Percentiles rank a stretch among this genome's conserved stretches.
phyloP scores from a whole-genome alignment of 1,284 basidiomycete species.

The Cryptococcus amylolentus region DNA sequence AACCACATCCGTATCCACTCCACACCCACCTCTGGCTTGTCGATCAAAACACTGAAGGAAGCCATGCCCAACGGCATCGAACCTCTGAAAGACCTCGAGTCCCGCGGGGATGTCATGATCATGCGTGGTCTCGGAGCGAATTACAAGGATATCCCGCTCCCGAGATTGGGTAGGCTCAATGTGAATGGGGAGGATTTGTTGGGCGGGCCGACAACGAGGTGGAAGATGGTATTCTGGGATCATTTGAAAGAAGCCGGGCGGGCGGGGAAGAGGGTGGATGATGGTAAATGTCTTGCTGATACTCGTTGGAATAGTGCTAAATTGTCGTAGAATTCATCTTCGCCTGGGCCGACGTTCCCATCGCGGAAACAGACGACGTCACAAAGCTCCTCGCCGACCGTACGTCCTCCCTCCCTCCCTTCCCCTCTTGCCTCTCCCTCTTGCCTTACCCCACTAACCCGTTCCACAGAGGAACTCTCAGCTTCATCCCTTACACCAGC shows the following conservation, averaged over 20 bases:
- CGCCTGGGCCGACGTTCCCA: conserved; percentile 45
- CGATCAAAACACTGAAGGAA: conserved; percentile 33
- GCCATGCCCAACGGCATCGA: conserved; percentile 24
- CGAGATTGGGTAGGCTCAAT: conserved; percentile 41
- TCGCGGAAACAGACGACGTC: conserved; percentile 44
- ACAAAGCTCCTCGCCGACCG: conserved; percentile 42
- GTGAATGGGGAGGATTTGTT: conserved; percentile 30
- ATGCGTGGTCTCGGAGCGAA: conserved; percentile 38
- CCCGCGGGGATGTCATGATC: conserved; percentile 41
- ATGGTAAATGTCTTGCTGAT: conserved; percentile 29
- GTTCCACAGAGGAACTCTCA: conserved; percentile 34
- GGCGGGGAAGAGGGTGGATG: conserved; percentile 39
- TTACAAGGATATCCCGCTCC: conserved; percentile 39
- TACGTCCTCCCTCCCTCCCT: conserved; percentile 4
- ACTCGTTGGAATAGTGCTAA: neutral
- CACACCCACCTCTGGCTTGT: conserved; percentile 27
- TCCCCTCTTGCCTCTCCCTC: neutral
- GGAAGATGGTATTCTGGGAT: conserved; percentile 47
- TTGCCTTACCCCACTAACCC: neutral
- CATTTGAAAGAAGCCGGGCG: conserved; percentile 37
- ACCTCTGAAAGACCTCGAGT: conserved; percentile 33
- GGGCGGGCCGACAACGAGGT: conserved; percentile 35
- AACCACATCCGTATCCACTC: conserved; percentile 42
- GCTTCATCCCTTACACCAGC: conserved; percentile 24
- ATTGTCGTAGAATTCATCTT: conserved; percentile 35